phyloP scores from a whole-genome alignment of 441 rosid species.

The Pelargonium myrrhifolium region DNA sequence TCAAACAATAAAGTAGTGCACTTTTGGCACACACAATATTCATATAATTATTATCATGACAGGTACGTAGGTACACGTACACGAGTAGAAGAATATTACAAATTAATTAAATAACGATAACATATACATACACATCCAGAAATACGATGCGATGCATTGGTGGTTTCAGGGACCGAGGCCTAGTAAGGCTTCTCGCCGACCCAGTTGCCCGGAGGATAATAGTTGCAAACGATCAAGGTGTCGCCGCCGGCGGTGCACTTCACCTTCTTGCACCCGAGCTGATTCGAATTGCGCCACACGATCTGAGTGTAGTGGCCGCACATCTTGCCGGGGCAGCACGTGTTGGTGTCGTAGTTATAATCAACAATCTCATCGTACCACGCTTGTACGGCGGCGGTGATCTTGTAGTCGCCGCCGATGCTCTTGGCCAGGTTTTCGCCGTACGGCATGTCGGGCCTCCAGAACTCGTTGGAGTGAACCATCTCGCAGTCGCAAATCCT shows the following conservation, averaged over 20 bases:
- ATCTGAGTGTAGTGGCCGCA: slow-evolving; percentile 35
- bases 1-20: too few species aligned
- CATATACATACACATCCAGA: too few species aligned
- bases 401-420: slow-evolving; percentile 24
- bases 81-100: too few species aligned
- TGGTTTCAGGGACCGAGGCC: too few species aligned
- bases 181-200: slow-evolving; percentile 1
- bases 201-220: slow-evolving; percentile 27
- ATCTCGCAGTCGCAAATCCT: slow-evolving; percentile 1
- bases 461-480: neutral
- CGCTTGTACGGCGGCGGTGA: slow-evolving; percentile 20
- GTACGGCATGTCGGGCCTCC: neutral
- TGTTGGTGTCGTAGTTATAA: slow-evolving; percentile 20
- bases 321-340: slow-evolving; percentile 14
- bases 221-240: slow-evolving; percentile 30
- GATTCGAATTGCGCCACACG: slow-evolving; percentile 26
- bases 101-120: too few species aligned
- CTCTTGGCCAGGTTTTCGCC: slow-evolving; percentile 19
- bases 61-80: too few species aligned
- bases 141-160: too few species aligned
- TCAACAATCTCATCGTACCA: slow-evolving; percentile 27
- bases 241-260: slow-evolving; percentile 19
- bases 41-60: too few species aligned
- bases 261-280: slow-evolving; percentile 33
- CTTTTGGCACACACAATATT: too few species aligned